Percentiles rank a stretch among this genome's conserved stretches.
Conservation (phyloP, 2,329 filamentous ascomycete genomes). For the Thielaviopsis ethacetica region DNA sequence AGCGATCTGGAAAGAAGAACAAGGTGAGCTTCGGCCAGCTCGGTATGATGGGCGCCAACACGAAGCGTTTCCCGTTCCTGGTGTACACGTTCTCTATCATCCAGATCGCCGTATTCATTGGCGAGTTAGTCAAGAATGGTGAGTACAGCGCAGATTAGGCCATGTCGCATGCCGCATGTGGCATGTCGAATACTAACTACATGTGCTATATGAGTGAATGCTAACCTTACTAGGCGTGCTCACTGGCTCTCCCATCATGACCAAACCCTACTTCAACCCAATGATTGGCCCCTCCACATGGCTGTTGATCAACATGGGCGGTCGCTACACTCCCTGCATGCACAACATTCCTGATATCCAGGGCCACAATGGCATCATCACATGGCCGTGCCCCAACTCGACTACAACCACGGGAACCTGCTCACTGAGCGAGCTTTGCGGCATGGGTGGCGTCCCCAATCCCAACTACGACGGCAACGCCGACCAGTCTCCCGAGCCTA, state of each 20-base stretch:
- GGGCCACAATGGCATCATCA: conserved; percentile 28
- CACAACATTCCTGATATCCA: conserved; percentile 58
- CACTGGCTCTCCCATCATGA: conserved; percentile 64
- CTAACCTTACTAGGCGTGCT: conserved; percentile 39
- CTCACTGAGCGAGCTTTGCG: conserved; percentile 64
- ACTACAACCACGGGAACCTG: conserved; percentile 49
- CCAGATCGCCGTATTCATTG: conserved; percentile 77
- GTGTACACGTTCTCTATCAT: conserved; percentile 63
- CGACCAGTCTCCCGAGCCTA: conserved; percentile 44
- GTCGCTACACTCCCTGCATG: conserved; percentile 88
- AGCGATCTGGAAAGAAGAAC: conserved; percentile 20
- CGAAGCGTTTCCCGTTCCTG: conserved; percentile 55
- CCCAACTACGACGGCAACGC: conserved; percentile 39
- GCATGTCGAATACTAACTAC: too few relatives aligned
- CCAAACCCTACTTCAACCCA: conserved; percentile 75
- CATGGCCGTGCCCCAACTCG: conserved; percentile 70
- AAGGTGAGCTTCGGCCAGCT: conserved; percentile 41
- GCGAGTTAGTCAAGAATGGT: conserved; percentile 74
- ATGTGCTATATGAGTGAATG: not conserved
- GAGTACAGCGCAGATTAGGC: conserved; percentile 18
- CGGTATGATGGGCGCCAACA: conserved; percentile 40
- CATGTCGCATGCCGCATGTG: too few relatives aligned
- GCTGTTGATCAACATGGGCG: conserved; percentile 92
- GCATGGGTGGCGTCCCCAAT: conserved; percentile 61
- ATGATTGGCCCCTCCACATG: conserved; percentile 92